Evolutionary conservation across 495 filamentous ascomycete genomes (phyloP), one percentile per base, ranked within the genome.

Genomic region (Xylaria nigripes): DNA sequence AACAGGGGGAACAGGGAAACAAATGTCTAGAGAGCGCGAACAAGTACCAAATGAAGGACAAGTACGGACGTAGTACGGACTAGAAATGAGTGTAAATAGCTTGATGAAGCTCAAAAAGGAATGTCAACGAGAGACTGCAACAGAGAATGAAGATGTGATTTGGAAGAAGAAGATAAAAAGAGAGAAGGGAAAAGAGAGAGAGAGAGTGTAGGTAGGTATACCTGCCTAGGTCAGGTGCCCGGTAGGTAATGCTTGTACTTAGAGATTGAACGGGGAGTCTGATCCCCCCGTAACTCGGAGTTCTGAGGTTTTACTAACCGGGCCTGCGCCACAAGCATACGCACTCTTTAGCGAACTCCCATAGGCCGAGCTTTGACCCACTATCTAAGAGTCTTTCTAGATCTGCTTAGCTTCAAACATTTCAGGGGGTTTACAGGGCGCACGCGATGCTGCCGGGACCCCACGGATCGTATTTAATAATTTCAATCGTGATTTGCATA

Each of bases 11-110:
- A 23, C n/a, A 21, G 9, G 25, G 2, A 3, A 45, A 25, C 6
- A n/a, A 46, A 29, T 46, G 44, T 46, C 44, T 23, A 29, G 12
- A 22, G 10, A 34, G 16, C 23, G 19, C 3, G 18, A 27, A 22
- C 43, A 45, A 23, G 7, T 52, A 36, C 45, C 43, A 22, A 54
- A 54, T 29, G 51, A 54, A 19, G 34, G 45, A 42, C 44, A 48
- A 12, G 15, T 5, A 18, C 27, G 27, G 27, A n/a, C n/a, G n/a
- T n/a, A n/a, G n/a, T n/a, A n/a, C 27, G 9, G 9, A 9, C 36
- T 15, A 43, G 22, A 51, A 53, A 48, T 21, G 51, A 54, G 45
- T 54, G 51, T 48, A 40, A 18, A 1, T 16, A 6, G 36, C 36
- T 40, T 40, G 15, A 40, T 2, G n/a, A 16, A 40, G 36, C 36